A percentile compares a stretch with the other conserved stretches of the same genome.
phyloP scores from a whole-genome alignment of 441 rosid species.

The Mallotus japonicus region DNA sequence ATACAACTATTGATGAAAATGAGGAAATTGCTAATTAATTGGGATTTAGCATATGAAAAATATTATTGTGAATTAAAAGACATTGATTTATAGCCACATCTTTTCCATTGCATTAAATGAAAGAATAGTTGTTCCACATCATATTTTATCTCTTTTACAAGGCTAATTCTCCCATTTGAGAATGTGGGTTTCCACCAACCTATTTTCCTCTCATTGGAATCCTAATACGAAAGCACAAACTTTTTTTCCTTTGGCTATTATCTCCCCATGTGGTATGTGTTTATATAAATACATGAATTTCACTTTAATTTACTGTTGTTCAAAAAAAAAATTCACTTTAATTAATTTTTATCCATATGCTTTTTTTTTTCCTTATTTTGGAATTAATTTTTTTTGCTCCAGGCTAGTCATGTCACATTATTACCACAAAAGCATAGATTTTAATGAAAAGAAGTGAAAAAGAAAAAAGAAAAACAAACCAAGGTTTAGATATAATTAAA shows the following conservation, averaged over 20 bases:
- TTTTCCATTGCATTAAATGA: not conserved
- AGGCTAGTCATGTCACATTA: too few relatives aligned
- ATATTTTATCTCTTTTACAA: not conserved
- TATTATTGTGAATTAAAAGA: not conserved
- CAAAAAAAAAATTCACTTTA: not conserved
- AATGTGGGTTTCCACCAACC: slow-evolving; percentile 55
- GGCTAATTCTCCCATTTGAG: slow-evolving; percentile 14
- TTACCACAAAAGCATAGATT: too few relatives aligned
- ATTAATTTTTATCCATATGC: not conserved
- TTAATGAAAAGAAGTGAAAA: too few relatives aligned
- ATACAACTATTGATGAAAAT: too few relatives aligned
- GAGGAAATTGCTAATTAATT: too few relatives aligned
- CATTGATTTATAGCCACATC: not conserved
- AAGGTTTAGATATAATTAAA: too few relatives aligned
- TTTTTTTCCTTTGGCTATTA: slow-evolving; percentile 25
- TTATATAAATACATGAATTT: too few relatives aligned
- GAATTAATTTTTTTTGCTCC: too few relatives aligned
- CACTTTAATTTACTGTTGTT: not conserved
- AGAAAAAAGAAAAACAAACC: too few relatives aligned
- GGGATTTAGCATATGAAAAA: not conserved
- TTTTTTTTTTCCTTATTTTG: not conserved
- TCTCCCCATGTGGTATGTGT: not conserved
- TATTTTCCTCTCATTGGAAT: slow-evolving; percentile 38
- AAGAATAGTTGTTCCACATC: not conserved
- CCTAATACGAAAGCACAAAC: slow-evolving; percentile 56